These are phyloP conservation scores for Macrophomina phaseolina DNA, from an alignment of 2,329 filamentous ascomycete species.

Conservation along the genomic window DNA sequence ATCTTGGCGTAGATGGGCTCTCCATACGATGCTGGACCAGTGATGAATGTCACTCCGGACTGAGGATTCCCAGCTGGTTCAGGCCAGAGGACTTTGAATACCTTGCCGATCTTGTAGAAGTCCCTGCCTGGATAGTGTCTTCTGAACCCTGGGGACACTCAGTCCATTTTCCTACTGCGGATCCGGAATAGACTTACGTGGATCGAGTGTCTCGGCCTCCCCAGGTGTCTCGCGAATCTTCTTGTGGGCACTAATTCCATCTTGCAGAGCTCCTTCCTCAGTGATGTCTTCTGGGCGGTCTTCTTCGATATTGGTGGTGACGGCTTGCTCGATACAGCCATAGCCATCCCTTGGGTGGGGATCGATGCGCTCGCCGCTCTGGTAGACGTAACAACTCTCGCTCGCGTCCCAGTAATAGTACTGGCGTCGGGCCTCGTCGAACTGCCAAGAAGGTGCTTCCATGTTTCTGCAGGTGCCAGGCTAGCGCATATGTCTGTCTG, in stretches of 20 bases:
- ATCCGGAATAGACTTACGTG: conserved; percentile 2
- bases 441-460: not conserved
- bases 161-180: too few relatives aligned
- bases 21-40: not conserved
- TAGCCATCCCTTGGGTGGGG: not conserved
- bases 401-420: not conserved
- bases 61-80: conserved; percentile 16
- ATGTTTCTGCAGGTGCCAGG: not conserved
- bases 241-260: conserved; percentile 16
- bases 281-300: conserved; percentile 12
- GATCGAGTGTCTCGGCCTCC: conserved; percentile 15
- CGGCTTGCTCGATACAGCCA: not conserved
- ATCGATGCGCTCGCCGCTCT: not conserved
- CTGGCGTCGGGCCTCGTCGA: not conserved
- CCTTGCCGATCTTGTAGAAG: conserved; percentile 20
- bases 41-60: conserved; percentile 5
- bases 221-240: not conserved
- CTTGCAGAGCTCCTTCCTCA: conserved; percentile 3
- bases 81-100: conserved; percentile 25
- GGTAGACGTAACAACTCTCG: not conserved
- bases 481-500: too few relatives aligned
- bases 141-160: not conserved
- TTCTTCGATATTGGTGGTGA: not conserved
- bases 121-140: not conserved
- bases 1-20: conserved; percentile 25